Percentiles rank a stretch among this genome's conserved stretches.
phyloP scores from a whole-genome alignment of 2,329 filamentous ascomycete genomes.

The Calonectria hawksworthii region DNA sequence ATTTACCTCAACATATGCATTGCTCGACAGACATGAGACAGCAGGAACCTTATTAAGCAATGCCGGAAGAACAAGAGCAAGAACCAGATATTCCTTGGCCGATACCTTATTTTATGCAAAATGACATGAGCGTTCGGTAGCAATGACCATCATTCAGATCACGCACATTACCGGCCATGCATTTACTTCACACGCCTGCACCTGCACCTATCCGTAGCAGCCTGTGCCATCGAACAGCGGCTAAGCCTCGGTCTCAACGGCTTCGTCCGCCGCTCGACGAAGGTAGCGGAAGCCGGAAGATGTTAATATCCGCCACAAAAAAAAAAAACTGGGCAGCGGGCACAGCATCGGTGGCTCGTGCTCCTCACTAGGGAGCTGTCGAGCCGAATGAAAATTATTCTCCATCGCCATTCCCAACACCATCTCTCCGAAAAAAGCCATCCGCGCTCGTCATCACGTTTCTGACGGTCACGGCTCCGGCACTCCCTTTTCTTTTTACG shows the following conservation, averaged over 20 bases:
- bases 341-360: constrained; percentile 47
- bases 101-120: not conserved
- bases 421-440: constrained; percentile 37
- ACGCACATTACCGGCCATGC: not conserved
- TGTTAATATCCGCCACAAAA: constrained; percentile 32
- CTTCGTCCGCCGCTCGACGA: constrained; percentile 9
- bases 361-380: constrained; percentile 46
- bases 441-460: constrained; percentile 51
- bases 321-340: constrained; percentile 35
- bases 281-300: constrained; percentile 34
- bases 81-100: too few species aligned
- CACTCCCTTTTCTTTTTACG: constrained; percentile 35
- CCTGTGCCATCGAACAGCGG: constrained; percentile 4
- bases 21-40: not conserved
- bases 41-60: not conserved
- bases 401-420: constrained; percentile 43
- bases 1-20: not conserved
- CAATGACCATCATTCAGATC: not conserved
- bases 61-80: not conserved
- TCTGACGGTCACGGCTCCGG: constrained; percentile 47
- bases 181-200: not conserved
- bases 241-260: constrained; percentile 25
- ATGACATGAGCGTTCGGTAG: not conserved
- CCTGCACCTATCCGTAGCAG: not conserved
- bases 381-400: constrained; percentile 54